Conservation (phyloP, 371 early-diverging fungal genomes). For the Mycotypha africana region DNA sequence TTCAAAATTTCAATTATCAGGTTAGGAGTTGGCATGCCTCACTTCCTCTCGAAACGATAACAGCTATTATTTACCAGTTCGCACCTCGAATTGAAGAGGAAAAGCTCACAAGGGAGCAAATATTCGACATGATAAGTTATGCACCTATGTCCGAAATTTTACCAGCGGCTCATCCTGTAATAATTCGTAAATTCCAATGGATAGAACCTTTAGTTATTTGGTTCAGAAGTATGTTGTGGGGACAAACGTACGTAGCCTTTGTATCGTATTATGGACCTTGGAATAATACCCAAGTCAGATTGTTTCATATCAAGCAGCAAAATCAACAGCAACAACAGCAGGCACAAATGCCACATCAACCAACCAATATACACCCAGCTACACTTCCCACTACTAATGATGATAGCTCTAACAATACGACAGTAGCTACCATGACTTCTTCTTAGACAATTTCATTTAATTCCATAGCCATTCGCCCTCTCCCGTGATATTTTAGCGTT, state of each 20-base stretch:
- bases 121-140: constrained; percentile 2
- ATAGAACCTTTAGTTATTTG: constrained; percentile 56
- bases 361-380: too few species aligned
- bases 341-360: too few species aligned
- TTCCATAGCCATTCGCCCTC: too few species aligned
- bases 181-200: constrained; percentile 51
- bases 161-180: constrained; percentile 22
- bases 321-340: neutral
- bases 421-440: too few species aligned
- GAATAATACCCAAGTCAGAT: constrained; percentile 56
- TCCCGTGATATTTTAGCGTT: too few species aligned
- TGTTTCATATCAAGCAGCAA: constrained; percentile 51
- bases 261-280: constrained; percentile 52
- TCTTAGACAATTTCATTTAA: too few species aligned
- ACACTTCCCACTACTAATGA: too few species aligned
- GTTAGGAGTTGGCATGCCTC: constrained; percentile 24
- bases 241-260: constrained; percentile 54
- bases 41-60: constrained; percentile 19
- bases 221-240: constrained; percentile 66
- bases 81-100: constrained; percentile 15
- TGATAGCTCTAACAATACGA: too few species aligned
- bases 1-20: too few species aligned
- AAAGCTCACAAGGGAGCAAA: constrained; percentile 2
- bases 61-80: constrained; percentile 10
- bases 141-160: neutral